phyloP scores from a whole-genome alignment of 495 filamentous ascomycete genomes.

The Penicillium subrubescens region DNA sequence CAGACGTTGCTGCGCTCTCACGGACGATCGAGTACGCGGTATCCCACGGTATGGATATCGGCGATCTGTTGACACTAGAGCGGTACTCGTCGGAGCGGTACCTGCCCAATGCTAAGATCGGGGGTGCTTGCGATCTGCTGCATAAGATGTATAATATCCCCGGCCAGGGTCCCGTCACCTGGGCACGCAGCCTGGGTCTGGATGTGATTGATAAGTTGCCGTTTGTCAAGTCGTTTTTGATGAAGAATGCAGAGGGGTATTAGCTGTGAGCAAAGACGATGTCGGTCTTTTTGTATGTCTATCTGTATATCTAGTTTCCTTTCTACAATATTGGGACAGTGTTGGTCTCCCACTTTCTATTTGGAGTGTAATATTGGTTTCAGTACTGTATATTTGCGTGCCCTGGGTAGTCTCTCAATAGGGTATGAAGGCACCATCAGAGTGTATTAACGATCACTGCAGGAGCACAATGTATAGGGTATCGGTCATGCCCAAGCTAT shows the following conservation, averaged over 20 bases:
- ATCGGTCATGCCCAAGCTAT: conserved; percentile 11
- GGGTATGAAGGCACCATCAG: neutral
- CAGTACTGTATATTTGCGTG: neutral
- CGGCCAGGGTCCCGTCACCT: conserved; percentile 73
- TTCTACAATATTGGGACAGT: conserved; percentile 1
- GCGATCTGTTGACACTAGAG: conserved; percentile 71
- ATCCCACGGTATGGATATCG: conserved; percentile 82
- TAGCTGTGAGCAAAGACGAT: conserved; percentile 6
- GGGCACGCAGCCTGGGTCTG: conserved; percentile 74
- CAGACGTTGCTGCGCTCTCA: conserved; percentile 77
- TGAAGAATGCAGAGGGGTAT: conserved; percentile 81
- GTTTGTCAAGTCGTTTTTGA: conserved; percentile 80
- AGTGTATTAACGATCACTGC: neutral
- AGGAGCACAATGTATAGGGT: conserved; percentile 20
- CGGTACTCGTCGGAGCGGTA: conserved; percentile 78
- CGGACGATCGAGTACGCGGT: conserved; percentile 76
- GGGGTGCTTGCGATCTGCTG: conserved; percentile 89
- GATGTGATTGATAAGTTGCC: conserved; percentile 74
- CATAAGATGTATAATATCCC: conserved; percentile 84
- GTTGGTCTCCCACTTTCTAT: neutral
- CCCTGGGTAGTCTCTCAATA: neutral
- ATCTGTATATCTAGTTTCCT: conserved; percentile 22
- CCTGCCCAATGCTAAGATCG: conserved; percentile 76
- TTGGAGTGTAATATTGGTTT: neutral
- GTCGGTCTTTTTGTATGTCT: conserved; percentile 13